Percentiles rank a stretch among this genome's conserved stretches.
Evolutionary conservation across 2,329 filamentous ascomycete species (phyloP).

Genomic region (Aspergillus persii): DNA sequence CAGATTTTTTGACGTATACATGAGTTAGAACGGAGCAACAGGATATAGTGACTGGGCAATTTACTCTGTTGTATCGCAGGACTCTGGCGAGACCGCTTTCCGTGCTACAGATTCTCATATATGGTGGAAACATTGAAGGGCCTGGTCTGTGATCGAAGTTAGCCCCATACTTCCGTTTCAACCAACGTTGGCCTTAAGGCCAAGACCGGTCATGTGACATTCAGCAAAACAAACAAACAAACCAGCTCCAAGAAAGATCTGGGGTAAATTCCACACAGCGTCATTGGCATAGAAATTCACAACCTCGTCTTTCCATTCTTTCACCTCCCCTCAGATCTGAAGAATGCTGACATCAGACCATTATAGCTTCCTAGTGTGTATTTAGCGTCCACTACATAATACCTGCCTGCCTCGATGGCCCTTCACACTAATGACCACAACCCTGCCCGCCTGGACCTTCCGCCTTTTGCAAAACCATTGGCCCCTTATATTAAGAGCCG

Average conservation of each 20-base stretch:
- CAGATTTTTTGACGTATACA: constrained; percentile 26
- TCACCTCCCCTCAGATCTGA: background rate
- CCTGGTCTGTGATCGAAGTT: too few relatives aligned
- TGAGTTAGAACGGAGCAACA: constrained; percentile 42
- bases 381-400: background rate
- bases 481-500: constrained; percentile 23
- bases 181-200: background rate
- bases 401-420: constrained; percentile 21
- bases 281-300: background rate
- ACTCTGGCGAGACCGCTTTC: constrained; percentile 17
- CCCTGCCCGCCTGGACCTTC: constrained; percentile 27
- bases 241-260: background rate
- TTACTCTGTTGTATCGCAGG: constrained; percentile 22
- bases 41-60: constrained; percentile 39
- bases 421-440: constrained; percentile 8
- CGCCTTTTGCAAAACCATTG: constrained; percentile 6
- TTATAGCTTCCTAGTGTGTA: background rate
- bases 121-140: background rate
- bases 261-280: background rate
- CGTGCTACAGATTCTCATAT: background rate
- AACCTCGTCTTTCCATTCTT: background rate
- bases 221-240: constrained; percentile 4
- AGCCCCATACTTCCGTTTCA: too few relatives aligned
- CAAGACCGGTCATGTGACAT: background rate
- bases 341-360: background rate